Percentiles rank a stretch among this genome's conserved stretches.
Evolutionary conservation across 2,329 filamentous ascomycete genomes (phyloP).

Genomic region (Lecanicillium sp.): DNA sequence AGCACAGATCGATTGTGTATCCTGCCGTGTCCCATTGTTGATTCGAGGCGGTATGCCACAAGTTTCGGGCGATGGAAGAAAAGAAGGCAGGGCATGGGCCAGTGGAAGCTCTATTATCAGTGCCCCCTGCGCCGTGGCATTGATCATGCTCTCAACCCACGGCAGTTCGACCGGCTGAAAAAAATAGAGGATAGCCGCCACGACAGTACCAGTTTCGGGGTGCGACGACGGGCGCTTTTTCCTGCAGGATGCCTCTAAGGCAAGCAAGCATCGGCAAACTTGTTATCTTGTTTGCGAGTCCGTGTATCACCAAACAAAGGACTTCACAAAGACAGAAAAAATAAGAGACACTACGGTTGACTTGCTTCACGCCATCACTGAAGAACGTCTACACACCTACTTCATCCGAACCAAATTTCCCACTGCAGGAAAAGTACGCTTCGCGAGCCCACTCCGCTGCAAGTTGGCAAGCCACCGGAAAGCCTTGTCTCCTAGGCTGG

Average conservation of each 20-base stretch:
- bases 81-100: too few relatives aligned
- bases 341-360: background rate
- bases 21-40: background rate
- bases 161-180: background rate
- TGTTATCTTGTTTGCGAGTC: background rate
- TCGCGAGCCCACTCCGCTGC: background rate
- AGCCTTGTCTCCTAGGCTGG: background rate
- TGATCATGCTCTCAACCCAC: background rate
- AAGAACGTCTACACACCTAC: too few relatives aligned
- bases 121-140: background rate
- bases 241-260: background rate
- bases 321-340: too few relatives aligned
- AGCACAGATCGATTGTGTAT: conserved; percentile 4
- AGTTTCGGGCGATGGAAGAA: too few relatives aligned
- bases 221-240: background rate
- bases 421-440: background rate
- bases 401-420: conserved; percentile 9
- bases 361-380: background rate
- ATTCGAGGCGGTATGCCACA: too few relatives aligned
- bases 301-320: background rate
- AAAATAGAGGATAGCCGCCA: too few relatives aligned
- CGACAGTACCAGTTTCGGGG: conserved; percentile 3
- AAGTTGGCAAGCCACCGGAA: conserved; percentile 1
- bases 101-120: background rate
- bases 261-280: background rate